These are phyloP conservation scores for Ogataea sp. DNA, from an alignment of 805 yeast genomes.

Conservation along the genomic window DNA sequence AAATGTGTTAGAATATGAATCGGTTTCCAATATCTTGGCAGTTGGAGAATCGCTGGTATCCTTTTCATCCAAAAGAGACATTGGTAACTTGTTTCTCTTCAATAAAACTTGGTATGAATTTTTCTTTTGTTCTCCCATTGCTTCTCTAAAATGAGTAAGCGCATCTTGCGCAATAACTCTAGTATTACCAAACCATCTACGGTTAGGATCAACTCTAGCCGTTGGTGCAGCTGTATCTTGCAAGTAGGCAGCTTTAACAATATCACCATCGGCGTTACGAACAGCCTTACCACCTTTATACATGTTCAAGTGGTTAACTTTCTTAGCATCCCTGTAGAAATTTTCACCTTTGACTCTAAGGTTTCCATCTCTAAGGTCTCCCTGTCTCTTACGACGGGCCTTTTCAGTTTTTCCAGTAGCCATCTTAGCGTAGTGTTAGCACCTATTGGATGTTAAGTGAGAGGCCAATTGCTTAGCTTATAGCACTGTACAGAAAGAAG, in stretches of 20 bases:
- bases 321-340: constrained; percentile 90
- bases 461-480: too few species aligned
- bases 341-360: constrained; percentile 94
- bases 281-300: constrained; percentile 86
- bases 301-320: constrained; percentile 85
- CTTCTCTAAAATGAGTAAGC: constrained; percentile 85
- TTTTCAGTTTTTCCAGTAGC: constrained; percentile 92
- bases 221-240: constrained; percentile 83
- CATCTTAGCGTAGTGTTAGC: constrained; percentile 35
- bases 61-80: constrained; percentile 88
- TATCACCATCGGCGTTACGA: constrained; percentile 81
- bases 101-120: constrained; percentile 81
- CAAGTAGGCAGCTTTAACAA: constrained; percentile 77
- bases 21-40: constrained; percentile 80
- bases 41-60: constrained; percentile 70
- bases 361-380: constrained; percentile 79
- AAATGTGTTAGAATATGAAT: constrained; percentile 70
- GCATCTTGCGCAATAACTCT: constrained; percentile 98
- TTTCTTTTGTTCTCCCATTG: constrained; percentile 76
- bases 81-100: constrained; percentile 87
- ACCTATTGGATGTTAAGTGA: too few species aligned
- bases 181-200: constrained; percentile 97
- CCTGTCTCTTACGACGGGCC: constrained; percentile 76
- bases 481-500: too few species aligned
- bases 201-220: constrained; percentile 92